Base-by-base conservation (phyloP, 2,329 filamentous ascomycete genomes). In the Fusarium sacchari region DNA sequence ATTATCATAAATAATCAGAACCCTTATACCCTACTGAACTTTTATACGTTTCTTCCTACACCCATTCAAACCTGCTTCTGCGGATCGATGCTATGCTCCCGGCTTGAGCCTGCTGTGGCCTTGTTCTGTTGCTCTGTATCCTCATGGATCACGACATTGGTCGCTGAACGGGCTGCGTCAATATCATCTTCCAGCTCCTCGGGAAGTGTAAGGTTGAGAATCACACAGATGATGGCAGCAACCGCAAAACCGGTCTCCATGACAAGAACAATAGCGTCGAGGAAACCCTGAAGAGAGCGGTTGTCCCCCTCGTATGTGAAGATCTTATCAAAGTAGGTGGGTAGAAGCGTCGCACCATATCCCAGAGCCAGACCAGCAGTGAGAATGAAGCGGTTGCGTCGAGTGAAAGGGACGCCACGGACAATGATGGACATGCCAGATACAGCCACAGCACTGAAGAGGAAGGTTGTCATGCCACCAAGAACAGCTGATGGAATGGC, bases 301-400 rank as follows among this genome's bases (percentile, higher is more conserved):
- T 95, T 94, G 67, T 86, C 81, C 17, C 93, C 93, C 1, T 80
- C 79, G 79, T 95, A 95, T 7, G 91, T 92, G 80, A 96, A 94
- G 60, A 96, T 89, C 69, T 88, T 86, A 67, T 84, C 81, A 78
- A 94, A 94, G 85, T 93, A 95, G 36, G 82, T 88, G 0, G 90
- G 89, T 6, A 92, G 88, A 1, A 93, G 83, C 1, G 90, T 92
- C 15, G 91, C 91, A 63, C 91, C 90, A 72, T 93, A 93, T 37
- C 94, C 94, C 34, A 96, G 84, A 0, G 93, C 87, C 37, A 96
- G 84, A 1, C 91, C 89, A 0, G 93, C 92, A 0, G 94, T 95
- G 17, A 96, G 86, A 77, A 96, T 93, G 83, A 96, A 96, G 30
- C 94, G 88, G 77, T 93, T 95, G 58, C 94, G 90, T 42, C 94